phyloP scores from a whole-genome alignment of 2,329 filamentous ascomycete species.

The Epicoccum nigrum region DNA sequence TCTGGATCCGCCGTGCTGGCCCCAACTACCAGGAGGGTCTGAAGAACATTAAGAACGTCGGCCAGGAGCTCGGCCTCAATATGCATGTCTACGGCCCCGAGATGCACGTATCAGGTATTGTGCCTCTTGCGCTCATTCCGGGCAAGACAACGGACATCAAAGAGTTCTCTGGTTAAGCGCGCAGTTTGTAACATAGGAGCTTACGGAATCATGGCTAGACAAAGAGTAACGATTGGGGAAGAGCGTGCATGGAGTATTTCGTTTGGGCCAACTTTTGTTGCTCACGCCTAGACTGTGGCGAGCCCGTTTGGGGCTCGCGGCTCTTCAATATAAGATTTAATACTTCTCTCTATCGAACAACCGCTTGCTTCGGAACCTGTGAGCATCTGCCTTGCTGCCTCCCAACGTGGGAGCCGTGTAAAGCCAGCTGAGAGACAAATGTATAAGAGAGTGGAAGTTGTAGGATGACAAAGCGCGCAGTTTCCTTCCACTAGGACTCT shows the following conservation, averaged over 20 bases:
- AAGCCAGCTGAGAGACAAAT: no score
- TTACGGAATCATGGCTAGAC: slow-evolving; percentile 41
- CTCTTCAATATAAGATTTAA: slow-evolving; percentile 27
- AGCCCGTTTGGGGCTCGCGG: slow-evolving; percentile 12
- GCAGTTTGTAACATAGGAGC: slow-evolving; percentile 39
- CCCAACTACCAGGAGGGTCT: slow-evolving; percentile 99
- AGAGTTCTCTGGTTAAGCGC: slow-evolving; percentile 62
- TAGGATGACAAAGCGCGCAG: no score
- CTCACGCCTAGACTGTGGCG: slow-evolving; percentile 20
- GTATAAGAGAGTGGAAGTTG: no score
- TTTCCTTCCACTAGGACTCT: no score
- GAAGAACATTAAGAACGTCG: slow-evolving; percentile 99
- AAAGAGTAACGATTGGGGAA: slow-evolving; percentile 35
- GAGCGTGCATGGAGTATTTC: slow-evolving; percentile 25
- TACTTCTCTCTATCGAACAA: slow-evolving; percentile 23
- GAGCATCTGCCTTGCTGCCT: no score
- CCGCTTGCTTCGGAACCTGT: no score
- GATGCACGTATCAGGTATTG: slow-evolving; percentile 93
- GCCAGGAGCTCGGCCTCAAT: slow-evolving; percentile 89
- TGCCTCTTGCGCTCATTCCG: slow-evolving; percentile 80
- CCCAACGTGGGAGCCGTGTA: no score
- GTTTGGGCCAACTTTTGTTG: slow-evolving; percentile 26
- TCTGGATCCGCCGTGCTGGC: slow-evolving; percentile 89
- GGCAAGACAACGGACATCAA: slow-evolving; percentile 66
- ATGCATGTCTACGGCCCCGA: slow-evolving; percentile 89